Percentiles rank a stretch among this genome's conserved stretches.
Evolutionary conservation across 306 rosid species (phyloP).

Genomic region (Cotoneaster glaucophyllus): DNA sequence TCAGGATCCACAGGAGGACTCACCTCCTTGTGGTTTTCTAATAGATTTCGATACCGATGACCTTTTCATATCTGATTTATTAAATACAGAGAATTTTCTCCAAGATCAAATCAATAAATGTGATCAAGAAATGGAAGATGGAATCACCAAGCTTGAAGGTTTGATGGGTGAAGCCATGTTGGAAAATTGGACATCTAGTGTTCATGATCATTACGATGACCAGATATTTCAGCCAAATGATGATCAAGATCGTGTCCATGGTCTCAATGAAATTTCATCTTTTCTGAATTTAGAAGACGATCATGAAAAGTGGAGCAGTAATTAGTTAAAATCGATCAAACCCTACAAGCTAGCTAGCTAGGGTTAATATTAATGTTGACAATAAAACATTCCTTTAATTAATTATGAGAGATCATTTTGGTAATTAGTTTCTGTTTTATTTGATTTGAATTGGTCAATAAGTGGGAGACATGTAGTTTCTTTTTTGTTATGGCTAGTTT

Average conservation of each 20-base stretch:
- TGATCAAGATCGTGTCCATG: background rate
- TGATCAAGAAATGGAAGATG: background rate
- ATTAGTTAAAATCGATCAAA: background rate
- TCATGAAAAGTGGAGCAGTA: background rate
- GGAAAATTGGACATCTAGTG: background rate
- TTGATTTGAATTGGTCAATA: background rate
- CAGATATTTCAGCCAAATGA: background rate
- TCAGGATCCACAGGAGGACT: background rate
- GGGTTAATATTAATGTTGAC: background rate
- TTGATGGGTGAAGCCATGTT: background rate
- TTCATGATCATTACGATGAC: background rate
- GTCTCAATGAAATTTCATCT: constrained; percentile 1
- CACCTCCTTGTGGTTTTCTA: background rate
- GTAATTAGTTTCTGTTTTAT: background rate
- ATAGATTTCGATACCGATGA: constrained; percentile 6
- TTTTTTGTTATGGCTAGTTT: background rate
- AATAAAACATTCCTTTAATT: background rate
- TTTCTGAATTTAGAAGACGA: background rate
- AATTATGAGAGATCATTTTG: no score
- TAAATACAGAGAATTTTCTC: background rate
- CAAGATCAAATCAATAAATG: background rate
- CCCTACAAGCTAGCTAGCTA: background rate
- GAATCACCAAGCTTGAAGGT: background rate
- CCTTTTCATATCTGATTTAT: background rate
- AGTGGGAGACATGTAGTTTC: background rate